Conservation (phyloP, 371 early-diverging fungal genomes). For the Lichtheimia ornata region DNA sequence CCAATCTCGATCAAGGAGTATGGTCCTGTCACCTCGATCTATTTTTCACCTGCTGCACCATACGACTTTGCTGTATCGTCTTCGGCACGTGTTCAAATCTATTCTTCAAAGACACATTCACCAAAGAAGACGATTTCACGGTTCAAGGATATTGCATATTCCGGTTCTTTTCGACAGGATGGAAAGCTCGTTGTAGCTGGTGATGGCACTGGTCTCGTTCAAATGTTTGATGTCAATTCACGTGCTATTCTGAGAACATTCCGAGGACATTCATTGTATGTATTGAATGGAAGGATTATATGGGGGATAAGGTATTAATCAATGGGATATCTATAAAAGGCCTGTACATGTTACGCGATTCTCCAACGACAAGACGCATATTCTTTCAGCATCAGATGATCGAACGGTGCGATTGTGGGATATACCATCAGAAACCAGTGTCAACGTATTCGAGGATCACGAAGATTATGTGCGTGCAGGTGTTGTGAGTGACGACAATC, state of each 20-base stretch:
- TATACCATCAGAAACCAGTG: slow-evolving; percentile 79
- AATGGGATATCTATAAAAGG: slow-evolving; percentile 31
- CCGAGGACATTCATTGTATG: slow-evolving; percentile 80
- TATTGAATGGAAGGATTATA: not conserved
- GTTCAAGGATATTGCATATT: slow-evolving; percentile 87
- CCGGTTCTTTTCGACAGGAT: slow-evolving; percentile 81
- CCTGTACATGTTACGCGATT: slow-evolving; percentile 86
- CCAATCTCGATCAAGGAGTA: slow-evolving; percentile 88
- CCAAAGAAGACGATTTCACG: slow-evolving; percentile 86
- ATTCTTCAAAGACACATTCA: slow-evolving; percentile 78
- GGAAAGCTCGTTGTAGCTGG: slow-evolving; percentile 92
- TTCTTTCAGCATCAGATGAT: slow-evolving; percentile 91
- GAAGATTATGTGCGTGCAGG: slow-evolving; percentile 89
- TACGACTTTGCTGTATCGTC: slow-evolving; percentile 89
- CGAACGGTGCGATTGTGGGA: slow-evolving; percentile 92
- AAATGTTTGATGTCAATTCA: slow-evolving; percentile 77
- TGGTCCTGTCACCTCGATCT: slow-evolving; percentile 79
- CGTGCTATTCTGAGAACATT: slow-evolving; percentile 89
- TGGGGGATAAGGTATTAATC: not conserved
- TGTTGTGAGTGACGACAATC: slow-evolving; percentile 73
- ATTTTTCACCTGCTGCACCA: slow-evolving; percentile 84
- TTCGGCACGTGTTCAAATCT: slow-evolving; percentile 90
- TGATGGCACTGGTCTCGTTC: slow-evolving; percentile 87
- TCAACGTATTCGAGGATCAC: slow-evolving; percentile 80
- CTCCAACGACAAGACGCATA: slow-evolving; percentile 74